Conservation (phyloP, 805 yeast genomes). For the Komagataella pseudopastoris region DNA sequence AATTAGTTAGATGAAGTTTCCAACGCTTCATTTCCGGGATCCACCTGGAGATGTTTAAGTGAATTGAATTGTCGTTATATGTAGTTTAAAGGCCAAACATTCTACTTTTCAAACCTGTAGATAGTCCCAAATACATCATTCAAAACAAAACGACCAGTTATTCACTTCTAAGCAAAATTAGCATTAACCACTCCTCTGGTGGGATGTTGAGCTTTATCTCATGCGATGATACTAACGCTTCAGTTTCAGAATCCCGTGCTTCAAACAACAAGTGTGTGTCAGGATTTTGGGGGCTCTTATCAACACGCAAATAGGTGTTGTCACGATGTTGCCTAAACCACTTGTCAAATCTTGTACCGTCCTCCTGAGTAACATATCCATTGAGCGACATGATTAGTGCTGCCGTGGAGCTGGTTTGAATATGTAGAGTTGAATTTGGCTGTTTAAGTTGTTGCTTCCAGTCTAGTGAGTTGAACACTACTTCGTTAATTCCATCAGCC, state of each 20-base stretch:
- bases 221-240: not conserved
- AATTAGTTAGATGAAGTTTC: not conserved
- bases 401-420: not conserved
- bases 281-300: not conserved
- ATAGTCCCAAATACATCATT: not conserved
- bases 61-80: not conserved
- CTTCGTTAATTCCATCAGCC: not conserved
- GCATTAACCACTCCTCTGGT: not conserved
- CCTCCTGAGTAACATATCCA: not conserved
- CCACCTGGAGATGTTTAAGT: not conserved
- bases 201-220: not conserved
- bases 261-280: not conserved
- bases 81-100: not conserved
- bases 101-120: not conserved
- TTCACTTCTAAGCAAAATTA: no score
- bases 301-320: not conserved
- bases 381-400: not conserved
- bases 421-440: not conserved
- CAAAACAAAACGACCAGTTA: no score
- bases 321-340: not conserved
- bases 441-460: not conserved
- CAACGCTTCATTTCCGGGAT: not conserved
- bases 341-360: not conserved
- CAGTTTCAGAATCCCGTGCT: not conserved
- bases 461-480: not conserved